phyloP scores from a whole-genome alignment of 2,329 filamentous ascomycete species.

The Acrodontium crateriforme region DNA sequence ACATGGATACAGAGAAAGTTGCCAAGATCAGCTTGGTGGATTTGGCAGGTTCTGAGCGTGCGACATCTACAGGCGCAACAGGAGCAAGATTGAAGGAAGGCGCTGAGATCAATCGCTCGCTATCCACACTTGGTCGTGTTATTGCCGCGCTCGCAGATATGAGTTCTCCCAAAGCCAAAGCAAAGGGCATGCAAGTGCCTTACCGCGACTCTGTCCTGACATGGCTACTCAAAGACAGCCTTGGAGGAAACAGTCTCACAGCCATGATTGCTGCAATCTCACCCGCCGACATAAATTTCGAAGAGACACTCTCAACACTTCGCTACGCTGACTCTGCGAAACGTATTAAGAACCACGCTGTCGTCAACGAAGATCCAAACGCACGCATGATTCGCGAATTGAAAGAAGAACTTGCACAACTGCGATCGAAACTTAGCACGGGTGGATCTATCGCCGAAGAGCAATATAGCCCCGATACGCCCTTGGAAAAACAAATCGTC shows the following conservation, averaged over 20 bases:
- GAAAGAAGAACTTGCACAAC: slow-evolving; percentile 79
- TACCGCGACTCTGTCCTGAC: slow-evolving; percentile 95
- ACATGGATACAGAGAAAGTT: slow-evolving; percentile 95
- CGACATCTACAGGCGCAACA: slow-evolving; percentile 91
- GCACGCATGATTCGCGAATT: slow-evolving; percentile 96
- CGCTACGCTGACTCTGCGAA: slow-evolving; percentile 96
- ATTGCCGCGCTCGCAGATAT: slow-evolving; percentile 91
- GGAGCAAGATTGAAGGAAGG: slow-evolving; percentile 92
- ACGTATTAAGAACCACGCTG: slow-evolving; percentile 98
- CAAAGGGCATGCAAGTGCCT: slow-evolving; percentile 68
- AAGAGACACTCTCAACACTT: slow-evolving; percentile 89
- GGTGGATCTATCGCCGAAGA: slow-evolving; percentile 46
- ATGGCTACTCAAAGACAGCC: slow-evolving; percentile 90
- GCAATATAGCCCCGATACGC: slow-evolving; percentile 82
- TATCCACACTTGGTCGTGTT: slow-evolving; percentile 91
- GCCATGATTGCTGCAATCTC: slow-evolving; percentile 99
- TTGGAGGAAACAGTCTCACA: slow-evolving; percentile 98
- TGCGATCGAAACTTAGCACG: slow-evolving; percentile 65
- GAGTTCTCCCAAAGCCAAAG: slow-evolving; percentile 73
- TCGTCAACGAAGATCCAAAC: slow-evolving; percentile 97
- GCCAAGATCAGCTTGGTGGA: slow-evolving; percentile 97
- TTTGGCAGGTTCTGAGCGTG: slow-evolving; percentile 92
- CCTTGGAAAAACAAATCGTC: slow-evolving; percentile 89
- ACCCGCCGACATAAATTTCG: slow-evolving; percentile 96
- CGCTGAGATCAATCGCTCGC: slow-evolving; percentile 92